These are phyloP conservation scores for Hypomyces perniciosus DNA, from an alignment of 2,329 filamentous ascomycete species.

Conservation along the genomic window DNA sequence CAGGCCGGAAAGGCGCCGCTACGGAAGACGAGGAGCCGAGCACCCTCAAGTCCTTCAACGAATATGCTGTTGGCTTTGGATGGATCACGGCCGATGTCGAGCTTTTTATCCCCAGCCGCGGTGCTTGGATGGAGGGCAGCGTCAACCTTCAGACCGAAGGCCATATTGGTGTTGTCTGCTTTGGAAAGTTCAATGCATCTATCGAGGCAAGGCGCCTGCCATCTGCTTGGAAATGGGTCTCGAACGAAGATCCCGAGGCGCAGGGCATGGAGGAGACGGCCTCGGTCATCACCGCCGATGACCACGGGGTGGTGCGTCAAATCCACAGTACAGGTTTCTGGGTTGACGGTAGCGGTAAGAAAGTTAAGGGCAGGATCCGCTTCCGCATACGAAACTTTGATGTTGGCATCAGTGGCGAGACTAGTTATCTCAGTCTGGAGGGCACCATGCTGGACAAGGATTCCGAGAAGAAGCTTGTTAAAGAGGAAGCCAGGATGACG, in stretches of 20 bases:
- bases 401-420: slow-evolving; percentile 65
- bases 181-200: slow-evolving; percentile 86
- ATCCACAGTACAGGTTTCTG: slow-evolving; percentile 64
- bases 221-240: slow-evolving; percentile 71
- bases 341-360: slow-evolving; percentile 63
- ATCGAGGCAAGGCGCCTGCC: slow-evolving; percentile 75
- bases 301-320: slow-evolving; percentile 48
- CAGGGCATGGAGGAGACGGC: slow-evolving; percentile 37
- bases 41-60: slow-evolving; percentile 55
- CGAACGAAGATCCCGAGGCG: slow-evolving; percentile 40
- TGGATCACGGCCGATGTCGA: slow-evolving; percentile 87
- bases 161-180: slow-evolving; percentile 82
- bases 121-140: slow-evolving; percentile 69
- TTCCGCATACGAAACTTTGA: slow-evolving; percentile 86
- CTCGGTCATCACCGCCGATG: slow-evolving; percentile 35
- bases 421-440: slow-evolving; percentile 77
- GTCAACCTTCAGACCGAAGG: slow-evolving; percentile 85
- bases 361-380: slow-evolving; percentile 62
- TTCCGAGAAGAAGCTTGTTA: slow-evolving; percentile 54
- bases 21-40: slow-evolving; percentile 43
- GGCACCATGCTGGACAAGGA: slow-evolving; percentile 73
- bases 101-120: slow-evolving; percentile 69
- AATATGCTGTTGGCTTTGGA: slow-evolving; percentile 79
- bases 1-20: slow-evolving; percentile 44
- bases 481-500: slow-evolving; percentile 39